Evolutionary conservation across 495 filamentous ascomycete species (phyloP).

Genomic region (Penicillium maclennaniae): DNA sequence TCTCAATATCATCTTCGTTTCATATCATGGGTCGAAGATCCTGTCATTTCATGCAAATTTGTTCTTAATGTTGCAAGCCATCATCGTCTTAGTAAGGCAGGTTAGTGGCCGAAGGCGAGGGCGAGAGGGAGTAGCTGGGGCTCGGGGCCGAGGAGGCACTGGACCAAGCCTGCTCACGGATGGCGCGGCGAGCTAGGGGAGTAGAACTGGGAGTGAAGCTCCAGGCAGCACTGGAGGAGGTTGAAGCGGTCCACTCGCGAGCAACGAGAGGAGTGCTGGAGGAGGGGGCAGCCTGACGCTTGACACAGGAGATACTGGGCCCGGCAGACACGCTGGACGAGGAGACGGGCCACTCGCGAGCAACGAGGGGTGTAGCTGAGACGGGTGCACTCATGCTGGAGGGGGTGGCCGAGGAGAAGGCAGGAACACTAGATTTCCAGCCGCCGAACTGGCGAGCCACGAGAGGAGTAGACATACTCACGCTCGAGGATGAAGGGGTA

Average conservation of each 20-base stretch:
- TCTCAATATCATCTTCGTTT: conserved; percentile 10
- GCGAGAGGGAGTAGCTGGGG: conserved; percentile 11
- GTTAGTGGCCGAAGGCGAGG: conserved; percentile 7
- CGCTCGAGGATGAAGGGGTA: conserved; percentile 3
- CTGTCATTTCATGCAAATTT: conserved; percentile 7
- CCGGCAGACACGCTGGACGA: background rate
- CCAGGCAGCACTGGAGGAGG: background rate
- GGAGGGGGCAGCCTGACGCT: background rate
- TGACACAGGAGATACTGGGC: too few relatives aligned
- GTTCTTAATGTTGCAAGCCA: background rate
- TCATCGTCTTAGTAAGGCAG: conserved; percentile 7
- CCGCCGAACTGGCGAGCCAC: conserved; percentile 9
- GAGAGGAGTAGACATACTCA: conserved; percentile 2
- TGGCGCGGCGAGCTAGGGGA: conserved; percentile 7
- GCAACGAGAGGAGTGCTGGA: background rate
- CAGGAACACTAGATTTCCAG: conserved; percentile 1
- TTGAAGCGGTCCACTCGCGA: background rate
- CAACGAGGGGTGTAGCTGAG: conserved; percentile 1
- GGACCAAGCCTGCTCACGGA: background rate
- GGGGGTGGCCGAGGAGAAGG: background rate
- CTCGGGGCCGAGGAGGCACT: conserved; percentile 9
- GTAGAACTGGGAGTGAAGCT: conserved; percentile 5
- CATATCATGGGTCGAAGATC: conserved; percentile 3
- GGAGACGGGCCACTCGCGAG: conserved; percentile 1
- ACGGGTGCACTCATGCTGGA: background rate